These are phyloP conservation scores for Gossypium trilobum DNA, from an alignment of 441 rosid species.

Conservation along the genomic window DNA sequence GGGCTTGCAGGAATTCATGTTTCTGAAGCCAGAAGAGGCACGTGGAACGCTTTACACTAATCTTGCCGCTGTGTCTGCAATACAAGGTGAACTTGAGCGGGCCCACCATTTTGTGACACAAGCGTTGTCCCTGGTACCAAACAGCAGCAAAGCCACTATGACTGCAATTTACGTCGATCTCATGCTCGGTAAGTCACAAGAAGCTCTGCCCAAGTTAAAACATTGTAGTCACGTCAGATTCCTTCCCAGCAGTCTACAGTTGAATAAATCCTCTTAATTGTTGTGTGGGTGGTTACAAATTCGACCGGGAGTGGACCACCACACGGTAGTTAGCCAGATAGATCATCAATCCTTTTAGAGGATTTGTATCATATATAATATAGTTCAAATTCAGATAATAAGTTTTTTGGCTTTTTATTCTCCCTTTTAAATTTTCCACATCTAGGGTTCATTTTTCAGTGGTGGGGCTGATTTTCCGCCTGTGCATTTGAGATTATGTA, in stretches of 20 bases:
- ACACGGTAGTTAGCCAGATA: slow-evolving; percentile 40
- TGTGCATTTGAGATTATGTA: slow-evolving; percentile 27
- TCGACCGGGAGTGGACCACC: slow-evolving; percentile 19
- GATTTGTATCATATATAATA: slow-evolving; percentile 61
- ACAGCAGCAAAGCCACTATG: slow-evolving; percentile 56
- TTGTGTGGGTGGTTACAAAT: slow-evolving; percentile 23
- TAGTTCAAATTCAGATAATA: slow-evolving; percentile 48
- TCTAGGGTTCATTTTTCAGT: slow-evolving; percentile 35
- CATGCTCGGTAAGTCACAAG: slow-evolving; percentile 62
- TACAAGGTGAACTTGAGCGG: slow-evolving; percentile 60
- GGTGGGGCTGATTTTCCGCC: slow-evolving; percentile 50
- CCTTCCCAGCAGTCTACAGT: slow-evolving; percentile 41
- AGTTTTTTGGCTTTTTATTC: slow-evolving; percentile 15
- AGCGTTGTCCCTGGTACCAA: slow-evolving; percentile 50
- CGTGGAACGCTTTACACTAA: slow-evolving; percentile 69
- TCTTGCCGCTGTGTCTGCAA: slow-evolving; percentile 57
- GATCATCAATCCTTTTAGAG: slow-evolving; percentile 46
- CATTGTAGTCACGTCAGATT: slow-evolving; percentile 57
- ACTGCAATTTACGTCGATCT: slow-evolving; percentile 80
- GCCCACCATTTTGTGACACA: slow-evolving; percentile 48
- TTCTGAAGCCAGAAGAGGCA: slow-evolving; percentile 84
- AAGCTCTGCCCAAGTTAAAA: slow-evolving; percentile 68
- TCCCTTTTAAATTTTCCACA: slow-evolving; percentile 17
- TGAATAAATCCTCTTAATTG: slow-evolving; percentile 38
- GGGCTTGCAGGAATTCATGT: slow-evolving; percentile 31